phyloP scores from a whole-genome alignment of 148 eudicot genomes.

The Persicaria maculosa region DNA sequence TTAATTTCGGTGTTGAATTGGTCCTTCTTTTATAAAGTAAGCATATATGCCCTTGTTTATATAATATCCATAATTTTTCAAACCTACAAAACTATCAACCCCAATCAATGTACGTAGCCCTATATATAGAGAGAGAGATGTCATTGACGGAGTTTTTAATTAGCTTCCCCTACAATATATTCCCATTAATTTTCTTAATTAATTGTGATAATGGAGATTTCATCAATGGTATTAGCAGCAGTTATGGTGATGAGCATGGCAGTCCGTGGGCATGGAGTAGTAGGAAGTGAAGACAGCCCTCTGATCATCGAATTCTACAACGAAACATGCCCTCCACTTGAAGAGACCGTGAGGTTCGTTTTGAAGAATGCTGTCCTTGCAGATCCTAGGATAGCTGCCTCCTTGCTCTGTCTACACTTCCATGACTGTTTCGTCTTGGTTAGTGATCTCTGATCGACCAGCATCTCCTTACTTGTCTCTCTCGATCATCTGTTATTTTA shows the following conservation, averaged over 20 bases:
- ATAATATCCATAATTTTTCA: no score
- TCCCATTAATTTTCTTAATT: no score
- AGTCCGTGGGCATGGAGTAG: conserved; percentile 15
- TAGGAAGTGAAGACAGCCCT: conserved; percentile 11
- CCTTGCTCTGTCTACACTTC: conserved; percentile 60
- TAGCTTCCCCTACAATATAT: no score
- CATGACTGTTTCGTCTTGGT: conserved; percentile 73
- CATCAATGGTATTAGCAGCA: neutral
- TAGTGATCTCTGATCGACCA: conserved; percentile 7
- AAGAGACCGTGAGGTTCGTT: conserved; percentile 39
- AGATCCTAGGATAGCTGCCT: conserved; percentile 58
- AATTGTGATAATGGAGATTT: no score
- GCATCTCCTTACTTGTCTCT: no score
- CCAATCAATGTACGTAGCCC: no score
- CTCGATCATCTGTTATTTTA: neutral
- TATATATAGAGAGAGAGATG: no score
- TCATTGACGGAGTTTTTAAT: no score
- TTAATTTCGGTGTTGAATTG: no score
- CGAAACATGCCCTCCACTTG: conserved; percentile 43
- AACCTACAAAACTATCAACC: no score
- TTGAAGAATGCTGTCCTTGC: conserved; percentile 38
- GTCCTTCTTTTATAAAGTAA: no score
- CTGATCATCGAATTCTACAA: conserved; percentile 37
- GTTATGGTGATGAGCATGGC: conserved; percentile 17
- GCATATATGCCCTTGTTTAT: no score